phyloP scores from a whole-genome alignment of 495 filamentous ascomycete species.

The Cercophora sp. region DNA sequence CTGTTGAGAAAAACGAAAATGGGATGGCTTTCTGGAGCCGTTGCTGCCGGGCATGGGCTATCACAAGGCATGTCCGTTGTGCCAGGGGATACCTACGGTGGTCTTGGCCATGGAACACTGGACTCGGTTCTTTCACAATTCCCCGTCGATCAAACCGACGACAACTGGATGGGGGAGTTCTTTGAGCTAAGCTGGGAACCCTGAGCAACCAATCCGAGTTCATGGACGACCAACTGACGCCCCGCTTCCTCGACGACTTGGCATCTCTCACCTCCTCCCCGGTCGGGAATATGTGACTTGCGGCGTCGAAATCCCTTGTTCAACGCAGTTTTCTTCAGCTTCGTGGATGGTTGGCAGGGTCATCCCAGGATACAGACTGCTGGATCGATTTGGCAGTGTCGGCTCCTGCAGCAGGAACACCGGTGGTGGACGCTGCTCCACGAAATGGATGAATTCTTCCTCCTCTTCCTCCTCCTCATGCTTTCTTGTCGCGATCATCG shows the following conservation, averaged over 20 bases:
- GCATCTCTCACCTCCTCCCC: no score
- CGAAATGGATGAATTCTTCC: no score
- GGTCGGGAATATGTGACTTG: no score
- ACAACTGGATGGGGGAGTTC: constrained; percentile 27
- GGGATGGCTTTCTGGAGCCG: constrained; percentile 11
- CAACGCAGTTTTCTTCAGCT: no score
- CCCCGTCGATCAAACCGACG: no score
- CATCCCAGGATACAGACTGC: neutral
- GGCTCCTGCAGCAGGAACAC: neutral
- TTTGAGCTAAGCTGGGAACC: constrained; percentile 24
- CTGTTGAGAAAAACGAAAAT: constrained; percentile 17
- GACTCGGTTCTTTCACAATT: no score
- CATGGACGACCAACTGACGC: neutral
- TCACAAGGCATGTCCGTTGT: neutral
- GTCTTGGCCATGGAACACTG: no score
- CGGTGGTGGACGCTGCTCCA: no score
- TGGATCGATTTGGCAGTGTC: neutral
- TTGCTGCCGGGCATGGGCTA: neutral
- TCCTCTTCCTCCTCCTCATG: neutral
- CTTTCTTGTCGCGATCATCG: neutral
- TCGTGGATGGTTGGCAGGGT: neutral
- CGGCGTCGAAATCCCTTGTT: no score
- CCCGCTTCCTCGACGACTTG: no score
- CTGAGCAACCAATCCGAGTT: constrained; percentile 1
- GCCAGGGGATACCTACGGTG: constrained; percentile 4